A percentile compares a stretch with the other conserved stretches of the same genome.
phyloP scores from a whole-genome alignment of 1,284 basidiomycete genomes.

The Heterobasidion annosum region DNA sequence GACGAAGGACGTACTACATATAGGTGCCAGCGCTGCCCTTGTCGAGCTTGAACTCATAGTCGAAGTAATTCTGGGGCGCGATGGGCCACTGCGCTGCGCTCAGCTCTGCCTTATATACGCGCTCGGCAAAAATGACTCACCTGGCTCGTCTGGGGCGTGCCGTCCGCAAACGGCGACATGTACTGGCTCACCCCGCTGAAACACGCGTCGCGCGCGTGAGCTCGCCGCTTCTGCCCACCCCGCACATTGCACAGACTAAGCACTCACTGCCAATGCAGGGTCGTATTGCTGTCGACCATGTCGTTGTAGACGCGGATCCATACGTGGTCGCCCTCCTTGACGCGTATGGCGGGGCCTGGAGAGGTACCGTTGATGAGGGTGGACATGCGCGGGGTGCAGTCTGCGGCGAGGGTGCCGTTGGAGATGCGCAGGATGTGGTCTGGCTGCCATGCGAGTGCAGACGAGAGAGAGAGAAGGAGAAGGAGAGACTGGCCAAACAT shows the following conservation, averaged over 20 bases:
- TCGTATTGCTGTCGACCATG: background rate
- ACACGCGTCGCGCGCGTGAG: background rate
- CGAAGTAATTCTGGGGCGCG: background rate
- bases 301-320: conserved; percentile 1
- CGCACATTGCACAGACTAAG: background rate
- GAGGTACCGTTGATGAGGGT: background rate
- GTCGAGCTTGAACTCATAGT: background rate
- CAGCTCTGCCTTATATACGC: background rate
- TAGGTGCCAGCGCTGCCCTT: background rate
- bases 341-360: background rate
- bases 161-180: background rate
- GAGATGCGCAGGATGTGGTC: background rate
- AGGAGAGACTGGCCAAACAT: no score
- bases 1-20: background rate
- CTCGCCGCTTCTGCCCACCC: background rate
- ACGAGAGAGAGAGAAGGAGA: background rate
- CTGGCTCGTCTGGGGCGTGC: background rate
- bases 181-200: background rate
- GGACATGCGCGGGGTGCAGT: background rate
- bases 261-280: background rate
- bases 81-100: background rate
- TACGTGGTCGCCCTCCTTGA: background rate
- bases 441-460: background rate
- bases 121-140: background rate
- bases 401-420: background rate